A percentile compares a stretch with the other conserved stretches of the same genome.
Evolutionary conservation across 768 basidiomycete species (phyloP).

Genomic region (Boletus bicolor): DNA sequence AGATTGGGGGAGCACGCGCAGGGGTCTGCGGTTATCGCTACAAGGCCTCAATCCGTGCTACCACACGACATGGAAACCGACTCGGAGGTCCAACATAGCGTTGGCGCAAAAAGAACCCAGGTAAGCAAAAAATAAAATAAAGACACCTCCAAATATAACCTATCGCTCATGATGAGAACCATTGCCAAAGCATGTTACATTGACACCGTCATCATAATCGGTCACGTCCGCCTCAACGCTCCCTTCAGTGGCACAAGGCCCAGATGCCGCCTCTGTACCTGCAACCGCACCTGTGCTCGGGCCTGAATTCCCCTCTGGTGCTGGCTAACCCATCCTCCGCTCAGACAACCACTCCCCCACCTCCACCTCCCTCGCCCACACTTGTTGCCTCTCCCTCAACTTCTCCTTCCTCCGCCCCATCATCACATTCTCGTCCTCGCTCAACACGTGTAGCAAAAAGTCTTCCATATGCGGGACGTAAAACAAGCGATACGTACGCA

Average conservation of each 20-base stretch:
- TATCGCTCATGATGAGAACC: not conserved
- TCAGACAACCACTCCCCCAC: slow-evolving; percentile 13
- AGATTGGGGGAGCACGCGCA: too few relatives aligned
- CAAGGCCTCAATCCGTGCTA: too few relatives aligned
- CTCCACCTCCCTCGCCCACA: slow-evolving; percentile 16
- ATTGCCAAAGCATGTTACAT: not conserved
- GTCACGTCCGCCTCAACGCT: not conserved
- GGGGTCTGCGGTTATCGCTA: too few relatives aligned
- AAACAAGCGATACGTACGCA: slow-evolving; percentile 25
- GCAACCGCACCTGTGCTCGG: not conserved
- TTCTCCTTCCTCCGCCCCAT: not conserved
- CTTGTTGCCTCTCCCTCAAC: slow-evolving; percentile 10
- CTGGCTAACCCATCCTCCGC: not conserved
- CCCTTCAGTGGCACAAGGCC: not conserved
- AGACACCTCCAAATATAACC: not conserved
- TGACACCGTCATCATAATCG: not conserved
- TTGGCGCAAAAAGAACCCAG: too few relatives aligned
- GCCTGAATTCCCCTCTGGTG: not conserved
- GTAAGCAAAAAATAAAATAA: not conserved
- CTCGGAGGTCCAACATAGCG: too few relatives aligned
- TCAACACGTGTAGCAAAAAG: slow-evolving; percentile 15
- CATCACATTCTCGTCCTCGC: slow-evolving; percentile 7
- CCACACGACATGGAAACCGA: too few relatives aligned
- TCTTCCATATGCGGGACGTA: slow-evolving; percentile 28
- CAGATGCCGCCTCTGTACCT: not conserved